Base-by-base conservation (phyloP, 1,284 basidiomycete genomes). In the Trametes polyzona region DNA sequence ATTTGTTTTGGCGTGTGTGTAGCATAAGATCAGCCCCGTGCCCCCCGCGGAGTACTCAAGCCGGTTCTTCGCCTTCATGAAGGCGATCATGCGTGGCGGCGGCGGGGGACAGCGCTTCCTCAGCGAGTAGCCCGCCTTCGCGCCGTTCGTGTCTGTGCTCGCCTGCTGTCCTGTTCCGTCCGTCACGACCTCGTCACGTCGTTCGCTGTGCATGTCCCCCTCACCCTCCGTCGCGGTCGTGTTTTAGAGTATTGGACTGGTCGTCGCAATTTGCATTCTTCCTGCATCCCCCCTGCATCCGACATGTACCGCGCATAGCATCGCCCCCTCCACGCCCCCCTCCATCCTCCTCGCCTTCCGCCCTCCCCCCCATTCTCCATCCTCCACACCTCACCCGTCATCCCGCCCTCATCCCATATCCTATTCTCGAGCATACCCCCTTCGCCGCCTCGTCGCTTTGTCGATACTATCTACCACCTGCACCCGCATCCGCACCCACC, bases 1-100 rank as follows among this genome's bases (percentile, higher is more conserved):
- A n/a, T n/a, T n/a, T 48, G 16, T 35, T 24, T 55, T 8, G 55
- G 54, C 48, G 17, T 43, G 29, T 58, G 49, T 60, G 65, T 67
- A 96, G 93, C 92, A 95, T 68, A 95, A 93, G 70, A 97, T 98
- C 65, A 96, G 93, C 58, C 93, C 95, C 8, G 92, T 97, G 0
- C 88, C 90, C 4, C 93, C 95, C 0, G 67, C 75, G 12, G 89
- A 95, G 62, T 98, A 98, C 68, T 90, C 85, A 2, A 84, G 91
- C 36, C 86, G 95, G 35, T 97, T 98, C 80, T 84, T 95, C 68
- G 69, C 83, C 41, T 97, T 97, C 71, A 86, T 97, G 81, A 84
- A 87, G 69, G 90, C 90, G 11, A 84, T 93, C 66, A 93, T 96
- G 87, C 85, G 90, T 9, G 88, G 89, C 30, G 92, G 92, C 1